Base-by-base conservation (phyloP, 768 basidiomycete species). In the Tricholoma saponaceum region DNA sequence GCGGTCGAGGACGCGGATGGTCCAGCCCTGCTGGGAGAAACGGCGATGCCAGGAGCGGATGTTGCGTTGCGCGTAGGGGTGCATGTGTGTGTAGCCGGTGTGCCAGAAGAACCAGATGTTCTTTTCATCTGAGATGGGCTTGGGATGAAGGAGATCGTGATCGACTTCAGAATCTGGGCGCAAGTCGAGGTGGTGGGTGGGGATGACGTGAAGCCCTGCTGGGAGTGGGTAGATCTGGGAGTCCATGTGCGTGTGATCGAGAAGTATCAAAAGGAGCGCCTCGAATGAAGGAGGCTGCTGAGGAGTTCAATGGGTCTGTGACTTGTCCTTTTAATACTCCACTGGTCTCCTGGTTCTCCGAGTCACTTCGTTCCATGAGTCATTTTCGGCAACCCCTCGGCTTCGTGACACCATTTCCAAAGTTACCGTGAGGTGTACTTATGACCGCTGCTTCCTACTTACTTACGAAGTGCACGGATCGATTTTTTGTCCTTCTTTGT, bases 61-160 rank as follows among this genome's bases (percentile, higher is more conserved):
- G 46, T 49, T 49, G 46, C 46, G 46, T 49, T 49, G 25, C 8
- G 46, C 14, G 46, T 49, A 49, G 46, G 46, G 25, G 23, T 49
- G 46, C 46, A 49, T 49, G 46, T 16, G 3, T 1, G 46, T 26
- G 13, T 49, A 49, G 46, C 46, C 46, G 46, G 46, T 26, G 46
- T 49, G 46, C 46, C 46, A 49, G 46, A 49, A 49, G 46, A 49
- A 49, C 46, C 46, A 49, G 25, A 49, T 28, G 26, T 49, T 49
- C 26, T 49, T 49, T 1, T 49, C 46, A 6, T 28, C 5, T 28
- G 26, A 25, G 25, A 49, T n/a, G 26, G 46, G 46, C 9, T 26
- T n/a, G 25, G 46, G 46, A 6, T 49, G 26, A 5, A 49, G 46
- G 46, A 28, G 23, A 7, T 28, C 26, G 46, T 49, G 46, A 49